Evolutionary conservation across 2,329 filamentous ascomycete species (phyloP), one percentile per base, ranked within the genome.

Genomic region (Simplicillium sp.): DNA sequence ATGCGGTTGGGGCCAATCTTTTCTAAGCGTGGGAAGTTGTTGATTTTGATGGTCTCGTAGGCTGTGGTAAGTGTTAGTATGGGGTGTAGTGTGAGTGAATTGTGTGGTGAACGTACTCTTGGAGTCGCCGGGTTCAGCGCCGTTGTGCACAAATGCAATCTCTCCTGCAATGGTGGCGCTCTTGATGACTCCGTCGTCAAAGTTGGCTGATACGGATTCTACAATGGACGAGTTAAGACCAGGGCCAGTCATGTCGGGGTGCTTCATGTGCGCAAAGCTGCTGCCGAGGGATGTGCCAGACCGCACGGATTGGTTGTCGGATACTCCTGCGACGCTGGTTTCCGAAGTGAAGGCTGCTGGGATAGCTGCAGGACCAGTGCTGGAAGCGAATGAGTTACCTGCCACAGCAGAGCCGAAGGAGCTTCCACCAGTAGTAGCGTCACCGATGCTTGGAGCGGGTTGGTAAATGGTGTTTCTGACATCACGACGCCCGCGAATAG

Each of bases 1-100:
- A 88, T 85, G 34, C 87, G 87, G 58, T 98, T 98, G 1, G 89
- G 88, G 0, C 88, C 89, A 42, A 98, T 89, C 54, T 87, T 88
- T 53, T 97, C 92, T 6, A 98, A 73, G n/a, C 76, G 74, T 9
- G 81, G 65, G 57, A 94, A 95, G 57, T 95, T 92, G 54, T 94
- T 87, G 44, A 98, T 77, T 15, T 86, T 82, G 49, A 97, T 82
- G 2, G 68, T 82, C 53, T 89, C 75, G 25, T 68, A 66, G 15
- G 64, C 73, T 77, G 20, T 2, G n/a, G 5, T 13, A 34, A 2
- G 11, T 36, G 40, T 53, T 39, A 49, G 38, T 18, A 4, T 6
- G 2, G 11, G 15, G 3, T 35, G 8, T 15, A 29, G 14, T 11
- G 7, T 11, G 13, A 32, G n/a, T 42, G 38, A 16, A 12, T 2